These are phyloP conservation scores for Acanthamoeba divionensis DNA, from an alignment of 208 protist species.

Conservation along the genomic window DNA sequence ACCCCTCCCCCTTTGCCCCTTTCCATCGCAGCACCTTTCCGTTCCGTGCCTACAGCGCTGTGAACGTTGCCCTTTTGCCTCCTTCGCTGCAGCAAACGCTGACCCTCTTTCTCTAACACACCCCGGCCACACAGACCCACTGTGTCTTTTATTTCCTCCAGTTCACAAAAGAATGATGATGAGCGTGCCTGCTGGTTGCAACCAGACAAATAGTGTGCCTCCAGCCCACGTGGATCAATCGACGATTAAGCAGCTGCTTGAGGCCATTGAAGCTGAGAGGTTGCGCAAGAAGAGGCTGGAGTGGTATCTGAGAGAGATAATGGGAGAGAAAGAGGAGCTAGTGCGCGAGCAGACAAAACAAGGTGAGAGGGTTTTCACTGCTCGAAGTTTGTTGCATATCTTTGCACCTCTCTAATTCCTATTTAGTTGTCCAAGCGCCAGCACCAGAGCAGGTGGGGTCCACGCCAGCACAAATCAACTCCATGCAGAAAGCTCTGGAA, in stretches of 20 bases:
- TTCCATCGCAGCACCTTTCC: too few relatives aligned
- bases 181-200: too few relatives aligned
- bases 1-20: too few relatives aligned
- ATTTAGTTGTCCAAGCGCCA: not conserved
- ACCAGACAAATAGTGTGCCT: too few relatives aligned
- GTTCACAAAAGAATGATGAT: too few relatives aligned
- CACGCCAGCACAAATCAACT: not conserved
- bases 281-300: conserved; percentile 5
- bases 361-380: not conserved
- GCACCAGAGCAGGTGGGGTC: not conserved
- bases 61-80: too few relatives aligned
- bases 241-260: not conserved
- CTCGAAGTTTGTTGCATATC: not conserved
- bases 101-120: too few relatives aligned
- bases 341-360: not conserved
- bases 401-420: not conserved
- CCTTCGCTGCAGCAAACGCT: too few relatives aligned
- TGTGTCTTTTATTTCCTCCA: too few relatives aligned
- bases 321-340: conserved; percentile 8
- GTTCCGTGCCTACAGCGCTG: too few relatives aligned
- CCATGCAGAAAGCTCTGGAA: not conserved
- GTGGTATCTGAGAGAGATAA: not conserved
- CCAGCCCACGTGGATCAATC: not conserved
- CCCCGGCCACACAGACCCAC: too few relatives aligned
- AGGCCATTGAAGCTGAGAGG: not conserved